These are phyloP conservation scores for Oryza officinalis DNA, from an alignment of 176 grass and related monocot species.

Conservation along the genomic window DNA sequence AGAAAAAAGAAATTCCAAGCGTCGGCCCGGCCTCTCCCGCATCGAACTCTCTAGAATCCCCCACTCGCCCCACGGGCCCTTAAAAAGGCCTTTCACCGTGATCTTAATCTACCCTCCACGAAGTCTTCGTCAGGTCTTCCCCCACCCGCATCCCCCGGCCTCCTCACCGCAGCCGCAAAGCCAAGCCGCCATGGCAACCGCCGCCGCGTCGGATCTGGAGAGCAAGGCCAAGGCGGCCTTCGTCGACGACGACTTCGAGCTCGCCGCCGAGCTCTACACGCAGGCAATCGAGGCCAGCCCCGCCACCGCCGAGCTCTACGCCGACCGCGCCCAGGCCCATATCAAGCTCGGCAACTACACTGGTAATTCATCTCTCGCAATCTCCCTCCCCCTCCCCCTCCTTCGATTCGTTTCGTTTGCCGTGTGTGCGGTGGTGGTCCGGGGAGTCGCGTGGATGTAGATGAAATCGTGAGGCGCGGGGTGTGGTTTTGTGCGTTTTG, in stretches of 20 bases:
- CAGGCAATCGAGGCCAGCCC: conserved; percentile 62
- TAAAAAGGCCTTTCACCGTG: conserved; percentile 22
- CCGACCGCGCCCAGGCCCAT: conserved; percentile 69
- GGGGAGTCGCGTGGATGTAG: background rate
- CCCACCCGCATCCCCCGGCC: background rate
- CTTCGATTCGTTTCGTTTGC: background rate
- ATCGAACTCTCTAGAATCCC: conserved; percentile 52
- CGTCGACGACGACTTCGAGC: conserved; percentile 78
- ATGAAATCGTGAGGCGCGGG: background rate
- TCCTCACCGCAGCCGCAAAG: conserved; percentile 30
- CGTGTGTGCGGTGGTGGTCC: background rate
- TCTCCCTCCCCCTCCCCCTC: background rate
- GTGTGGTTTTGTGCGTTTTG: background rate
- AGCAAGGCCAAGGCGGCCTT: conserved; percentile 71
- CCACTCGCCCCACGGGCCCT: conserved; percentile 29
- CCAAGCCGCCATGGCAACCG: conserved; percentile 45
- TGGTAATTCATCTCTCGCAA: conserved; percentile 8
- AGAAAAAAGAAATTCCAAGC: background rate
- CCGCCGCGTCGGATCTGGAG: conserved; percentile 56
- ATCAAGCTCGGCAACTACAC: conserved; percentile 75
- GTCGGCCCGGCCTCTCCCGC: background rate
- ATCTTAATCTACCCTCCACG: conserved; percentile 5
- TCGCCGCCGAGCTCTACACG: conserved; percentile 65
- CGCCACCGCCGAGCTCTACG: conserved; percentile 57
- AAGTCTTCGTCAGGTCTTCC: conserved; percentile 43